phyloP scores from a whole-genome alignment of 1,284 basidiomycete species.

The Microstroma glucosiphilum region DNA sequence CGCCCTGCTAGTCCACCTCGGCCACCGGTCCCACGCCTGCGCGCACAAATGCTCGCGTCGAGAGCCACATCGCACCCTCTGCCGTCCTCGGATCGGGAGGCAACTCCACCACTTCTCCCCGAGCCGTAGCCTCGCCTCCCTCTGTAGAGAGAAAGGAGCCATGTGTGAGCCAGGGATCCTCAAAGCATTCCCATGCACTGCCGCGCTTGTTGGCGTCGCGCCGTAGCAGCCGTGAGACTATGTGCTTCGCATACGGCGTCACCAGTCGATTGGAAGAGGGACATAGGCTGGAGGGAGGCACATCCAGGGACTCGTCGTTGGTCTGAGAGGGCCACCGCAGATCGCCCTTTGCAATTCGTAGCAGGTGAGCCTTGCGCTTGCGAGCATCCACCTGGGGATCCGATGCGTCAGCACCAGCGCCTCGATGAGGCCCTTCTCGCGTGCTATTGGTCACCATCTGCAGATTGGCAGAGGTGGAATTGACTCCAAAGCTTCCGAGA shows the following conservation, averaged over 20 bases:
- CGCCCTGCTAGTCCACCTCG: constrained; percentile 40
- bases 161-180: constrained; percentile 41
- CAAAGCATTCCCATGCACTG: constrained; percentile 40
- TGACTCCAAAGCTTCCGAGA: background rate
- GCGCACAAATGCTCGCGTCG: constrained; percentile 21
- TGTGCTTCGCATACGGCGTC: constrained; percentile 39
- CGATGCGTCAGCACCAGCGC: constrained; percentile 17
- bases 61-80: constrained; percentile 34
- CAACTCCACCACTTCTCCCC: constrained; percentile 18
- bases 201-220: constrained; percentile 40
- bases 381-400: constrained; percentile 20
- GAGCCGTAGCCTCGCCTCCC: constrained; percentile 3
- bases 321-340: constrained; percentile 51
- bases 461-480: background rate
- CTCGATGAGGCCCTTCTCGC: constrained; percentile 14
- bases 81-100: constrained; percentile 34
- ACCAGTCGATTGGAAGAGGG: constrained; percentile 29
- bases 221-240: constrained; percentile 38
- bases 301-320: constrained; percentile 34
- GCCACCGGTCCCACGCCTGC: constrained; percentile 30
- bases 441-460: background rate
- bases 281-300: constrained; percentile 14
- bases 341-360: constrained; percentile 49
- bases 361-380: constrained; percentile 39
- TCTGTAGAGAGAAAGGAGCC: constrained; percentile 31